Conservation (phyloP, 2,329 filamentous ascomycete genomes). For the Raffaelea ambrosiae region DNA sequence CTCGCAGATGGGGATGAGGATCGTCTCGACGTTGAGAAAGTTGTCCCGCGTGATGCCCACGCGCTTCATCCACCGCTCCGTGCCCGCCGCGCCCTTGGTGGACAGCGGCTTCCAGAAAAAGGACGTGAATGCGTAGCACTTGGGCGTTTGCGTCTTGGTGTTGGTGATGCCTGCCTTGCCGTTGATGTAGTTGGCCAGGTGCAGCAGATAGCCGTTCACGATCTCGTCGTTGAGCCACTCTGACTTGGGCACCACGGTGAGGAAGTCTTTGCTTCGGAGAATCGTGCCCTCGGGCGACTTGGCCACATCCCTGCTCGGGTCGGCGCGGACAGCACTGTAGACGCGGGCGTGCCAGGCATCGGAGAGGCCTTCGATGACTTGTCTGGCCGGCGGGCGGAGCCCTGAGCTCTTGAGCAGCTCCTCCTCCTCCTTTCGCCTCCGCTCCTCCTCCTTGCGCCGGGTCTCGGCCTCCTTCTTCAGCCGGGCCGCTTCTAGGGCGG, state of each 20-base stretch:
- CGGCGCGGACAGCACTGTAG: slow-evolving; percentile 24
- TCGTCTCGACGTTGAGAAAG: slow-evolving; percentile 55
- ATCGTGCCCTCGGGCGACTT: slow-evolving; percentile 40
- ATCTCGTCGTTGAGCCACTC: slow-evolving; percentile 73
- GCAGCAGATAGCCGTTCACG: slow-evolving; percentile 57
- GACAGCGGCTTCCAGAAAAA: slow-evolving; percentile 55
- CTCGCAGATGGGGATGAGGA: slow-evolving; percentile 62
- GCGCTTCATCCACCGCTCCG: slow-evolving; percentile 48
- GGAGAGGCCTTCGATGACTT: slow-evolving; percentile 21
- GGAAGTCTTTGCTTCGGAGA: slow-evolving; percentile 51
- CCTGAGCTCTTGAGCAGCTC: slow-evolving; percentile 13
- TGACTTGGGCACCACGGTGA: slow-evolving; percentile 45
- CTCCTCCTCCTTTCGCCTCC: slow-evolving; percentile 14
- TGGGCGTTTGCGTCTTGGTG: slow-evolving; percentile 38
- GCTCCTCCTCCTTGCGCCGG: slow-evolving; percentile 15
- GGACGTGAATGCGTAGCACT: slow-evolving; percentile 54
- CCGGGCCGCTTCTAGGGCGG: slow-evolving; percentile 14
- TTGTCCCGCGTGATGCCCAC: slow-evolving; percentile 49
- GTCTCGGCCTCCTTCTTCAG: slow-evolving; percentile 14
- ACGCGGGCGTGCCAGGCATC: slow-evolving; percentile 29
- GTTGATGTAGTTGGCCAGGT: slow-evolving; percentile 53
- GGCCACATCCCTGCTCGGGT: slow-evolving; percentile 28
- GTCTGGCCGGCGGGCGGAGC: slow-evolving; percentile 17
- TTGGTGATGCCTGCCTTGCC: slow-evolving; percentile 43
- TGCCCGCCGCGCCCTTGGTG: slow-evolving; percentile 35